These are phyloP conservation scores for Paecilomyces sp. DNA, from an alignment of 2,329 filamentous ascomycete genomes.

Conservation along the genomic window DNA sequence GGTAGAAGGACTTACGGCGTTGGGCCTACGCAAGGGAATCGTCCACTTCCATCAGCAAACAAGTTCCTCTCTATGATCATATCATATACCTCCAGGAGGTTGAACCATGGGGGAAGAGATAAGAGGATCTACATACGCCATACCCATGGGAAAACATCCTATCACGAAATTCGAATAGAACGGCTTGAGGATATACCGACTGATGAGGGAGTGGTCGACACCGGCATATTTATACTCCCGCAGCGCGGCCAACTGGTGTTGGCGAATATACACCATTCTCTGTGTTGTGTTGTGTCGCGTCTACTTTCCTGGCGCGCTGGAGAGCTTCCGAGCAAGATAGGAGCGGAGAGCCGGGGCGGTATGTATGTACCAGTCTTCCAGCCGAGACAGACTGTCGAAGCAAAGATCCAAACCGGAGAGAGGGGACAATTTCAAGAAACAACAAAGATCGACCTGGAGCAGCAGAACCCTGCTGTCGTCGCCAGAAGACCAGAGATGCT, in stretches of 20 bases:
- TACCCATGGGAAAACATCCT: slow-evolving; percentile 86
- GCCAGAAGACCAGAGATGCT: neutral
- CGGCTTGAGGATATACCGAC: slow-evolving; percentile 90
- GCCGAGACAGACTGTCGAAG: neutral
- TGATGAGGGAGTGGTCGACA: slow-evolving; percentile 83
- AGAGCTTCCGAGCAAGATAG: neutral
- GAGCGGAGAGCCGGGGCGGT: neutral
- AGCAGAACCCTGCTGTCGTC: neutral
- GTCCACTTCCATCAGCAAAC: slow-evolving; percentile 4
- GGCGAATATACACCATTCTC: slow-evolving; percentile 89
- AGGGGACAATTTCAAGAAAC: neutral
- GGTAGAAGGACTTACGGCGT: slow-evolving; percentile 35
- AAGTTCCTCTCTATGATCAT: neutral
- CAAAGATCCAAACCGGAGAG: too few relatives aligned
- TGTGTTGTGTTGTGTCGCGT: neutral
- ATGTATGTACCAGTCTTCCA: neutral
- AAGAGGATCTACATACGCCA: slow-evolving; percentile 60
- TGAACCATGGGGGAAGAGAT: neutral
- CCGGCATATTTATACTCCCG: slow-evolving; percentile 92
- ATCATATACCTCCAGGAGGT: neutral
- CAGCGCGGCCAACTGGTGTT: slow-evolving; percentile 79
- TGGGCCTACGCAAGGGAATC: slow-evolving; percentile 31
- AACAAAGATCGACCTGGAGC: neutral
- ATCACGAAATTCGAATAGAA: slow-evolving; percentile 96
- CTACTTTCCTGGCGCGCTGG: neutral